These are phyloP conservation scores for Hemileccinum rubropunctum DNA, from an alignment of 768 basidiomycete species.

Conservation along the genomic window DNA sequence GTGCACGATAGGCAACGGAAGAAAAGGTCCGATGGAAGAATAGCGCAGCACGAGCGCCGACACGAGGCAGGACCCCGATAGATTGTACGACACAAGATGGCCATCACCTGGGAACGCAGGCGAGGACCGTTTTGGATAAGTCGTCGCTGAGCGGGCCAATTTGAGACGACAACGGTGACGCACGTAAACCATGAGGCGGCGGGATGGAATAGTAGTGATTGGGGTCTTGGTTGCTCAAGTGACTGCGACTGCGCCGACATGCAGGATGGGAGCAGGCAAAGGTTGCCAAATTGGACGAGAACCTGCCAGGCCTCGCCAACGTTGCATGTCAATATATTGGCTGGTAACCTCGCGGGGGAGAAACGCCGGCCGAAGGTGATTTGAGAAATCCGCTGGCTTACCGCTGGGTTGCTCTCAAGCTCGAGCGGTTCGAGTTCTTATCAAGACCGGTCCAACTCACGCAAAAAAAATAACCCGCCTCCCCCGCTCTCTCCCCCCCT, in stretches of 20 bases:
- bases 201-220: constrained; percentile 17
- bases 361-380: constrained; percentile 25
- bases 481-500: background rate
- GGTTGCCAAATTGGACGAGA: constrained; percentile 11
- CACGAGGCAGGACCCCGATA: constrained; percentile 30
- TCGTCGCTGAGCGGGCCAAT: no score
- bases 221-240: constrained; percentile 15
- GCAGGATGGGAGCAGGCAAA: constrained; percentile 4
- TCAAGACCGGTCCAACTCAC: constrained; percentile 6
- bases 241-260: constrained; percentile 18
- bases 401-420: constrained; percentile 12
- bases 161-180: no score
- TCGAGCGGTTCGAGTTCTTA: constrained; percentile 9
- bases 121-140: no score
- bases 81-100: constrained; percentile 12
- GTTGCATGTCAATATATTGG: constrained; percentile 24
- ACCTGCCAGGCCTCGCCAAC: constrained; percentile 29
- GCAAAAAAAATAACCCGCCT: background rate
- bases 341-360: constrained; percentile 18
- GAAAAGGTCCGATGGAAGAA: constrained; percentile 11
- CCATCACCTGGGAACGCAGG: constrained; percentile 17
- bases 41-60: constrained; percentile 26
- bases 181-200: constrained; percentile 25
- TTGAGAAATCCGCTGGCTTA: constrained; percentile 15
- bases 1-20: background rate